Conservation (phyloP, 2,329 filamentous ascomycete genomes). For the Stachybotrys chartarum region DNA sequence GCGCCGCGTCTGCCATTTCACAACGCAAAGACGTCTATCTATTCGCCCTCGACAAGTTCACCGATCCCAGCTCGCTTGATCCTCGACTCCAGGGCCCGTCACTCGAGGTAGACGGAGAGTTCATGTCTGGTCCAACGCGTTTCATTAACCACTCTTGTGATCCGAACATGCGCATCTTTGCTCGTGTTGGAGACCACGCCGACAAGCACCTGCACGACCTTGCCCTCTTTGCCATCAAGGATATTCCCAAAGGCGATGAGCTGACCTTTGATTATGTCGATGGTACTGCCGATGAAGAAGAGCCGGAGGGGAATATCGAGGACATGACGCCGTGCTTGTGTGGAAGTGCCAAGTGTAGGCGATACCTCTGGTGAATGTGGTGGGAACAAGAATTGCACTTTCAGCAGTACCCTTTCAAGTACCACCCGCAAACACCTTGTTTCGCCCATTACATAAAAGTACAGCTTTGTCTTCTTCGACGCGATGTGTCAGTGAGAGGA, state of each 20-base stretch:
- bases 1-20: conserved; percentile 44
- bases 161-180: conserved; percentile 73
- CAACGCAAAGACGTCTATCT: conserved; percentile 70
- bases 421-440: too few relatives aligned
- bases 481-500: too few relatives aligned
- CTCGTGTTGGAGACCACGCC: conserved; percentile 68
- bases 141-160: conserved; percentile 82
- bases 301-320: conserved; percentile 29
- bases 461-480: too few relatives aligned
- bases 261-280: conserved; percentile 77
- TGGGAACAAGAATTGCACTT: too few relatives aligned
- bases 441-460: too few relatives aligned
- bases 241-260: conserved; percentile 60
- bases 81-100: conserved; percentile 47
- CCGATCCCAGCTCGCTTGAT: conserved; percentile 47
- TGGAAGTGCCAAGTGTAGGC: conserved; percentile 57
- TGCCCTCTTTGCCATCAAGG: conserved; percentile 64
- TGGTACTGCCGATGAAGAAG: conserved; percentile 47
- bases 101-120: conserved; percentile 63
- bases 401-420: too few relatives aligned
- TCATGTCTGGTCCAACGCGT: conserved; percentile 68
- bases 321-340: conserved; percentile 57
- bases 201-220: conserved; percentile 70
- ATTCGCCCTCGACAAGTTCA: conserved; percentile 77
- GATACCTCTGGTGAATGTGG: conserved; percentile 54